Evolutionary conservation across 1,284 basidiomycete species (phyloP).

Genomic region (Microbotryum saponariae): DNA sequence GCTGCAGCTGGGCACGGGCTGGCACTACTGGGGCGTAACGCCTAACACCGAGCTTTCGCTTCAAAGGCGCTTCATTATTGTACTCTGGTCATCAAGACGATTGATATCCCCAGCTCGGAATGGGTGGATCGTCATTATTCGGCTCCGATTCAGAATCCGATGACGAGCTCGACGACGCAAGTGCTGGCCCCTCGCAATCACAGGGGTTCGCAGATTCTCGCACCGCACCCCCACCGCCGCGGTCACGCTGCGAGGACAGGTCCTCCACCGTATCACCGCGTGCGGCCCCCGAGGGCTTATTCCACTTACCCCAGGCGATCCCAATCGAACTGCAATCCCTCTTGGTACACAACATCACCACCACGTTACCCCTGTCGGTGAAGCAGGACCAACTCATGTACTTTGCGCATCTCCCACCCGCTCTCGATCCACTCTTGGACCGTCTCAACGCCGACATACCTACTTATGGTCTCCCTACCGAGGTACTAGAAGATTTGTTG

Average conservation of each 20-base stretch:
- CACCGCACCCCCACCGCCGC: background rate
- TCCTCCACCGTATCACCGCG: too few relatives aligned
- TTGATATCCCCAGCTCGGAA: too few relatives aligned
- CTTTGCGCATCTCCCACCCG: conserved; percentile 54
- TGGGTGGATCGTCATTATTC: too few relatives aligned
- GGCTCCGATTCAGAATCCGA: too few relatives aligned
- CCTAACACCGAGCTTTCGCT: too few relatives aligned
- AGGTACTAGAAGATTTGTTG: conserved; percentile 50
- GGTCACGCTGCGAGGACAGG: background rate
- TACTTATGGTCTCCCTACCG: conserved; percentile 41
- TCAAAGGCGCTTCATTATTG: too few relatives aligned
- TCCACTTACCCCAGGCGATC: conserved; percentile 19
- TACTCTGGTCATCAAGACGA: too few relatives aligned
- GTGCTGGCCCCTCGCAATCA: background rate
- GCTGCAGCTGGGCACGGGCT: too few relatives aligned
- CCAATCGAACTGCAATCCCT: conserved; percentile 15
- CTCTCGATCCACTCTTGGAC: conserved; percentile 52
- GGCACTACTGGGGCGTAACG: too few relatives aligned
- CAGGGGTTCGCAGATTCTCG: too few relatives aligned
- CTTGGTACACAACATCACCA: conserved; percentile 9
- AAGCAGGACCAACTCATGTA: conserved; percentile 52
- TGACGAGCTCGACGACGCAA: background rate
- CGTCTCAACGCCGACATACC: conserved; percentile 48
- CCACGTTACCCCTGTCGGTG: background rate
- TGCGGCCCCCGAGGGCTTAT: conserved; percentile 14